phyloP scores from a whole-genome alignment of 306 rosid genomes.

The Vigna reflexopilosa region DNA sequence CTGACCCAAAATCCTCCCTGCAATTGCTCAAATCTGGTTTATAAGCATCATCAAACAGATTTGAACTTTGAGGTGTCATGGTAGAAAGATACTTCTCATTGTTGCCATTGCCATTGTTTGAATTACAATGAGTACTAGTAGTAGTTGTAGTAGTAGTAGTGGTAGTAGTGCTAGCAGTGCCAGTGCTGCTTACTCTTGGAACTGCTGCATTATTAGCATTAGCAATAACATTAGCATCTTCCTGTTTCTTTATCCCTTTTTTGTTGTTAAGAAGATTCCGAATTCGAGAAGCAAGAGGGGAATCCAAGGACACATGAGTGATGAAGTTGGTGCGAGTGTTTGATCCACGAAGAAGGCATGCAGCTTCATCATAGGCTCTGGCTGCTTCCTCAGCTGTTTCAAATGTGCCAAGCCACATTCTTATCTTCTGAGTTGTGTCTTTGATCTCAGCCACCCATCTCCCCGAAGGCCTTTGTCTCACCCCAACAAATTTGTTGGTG shows the following conservation, averaged over 20 bases:
- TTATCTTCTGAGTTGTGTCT: slow-evolving; percentile 87
- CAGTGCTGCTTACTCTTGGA: slow-evolving; percentile 17
- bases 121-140: background rate
- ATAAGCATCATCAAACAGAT: slow-evolving; percentile 61
- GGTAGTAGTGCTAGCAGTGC: background rate
- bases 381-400: slow-evolving; percentile 98
- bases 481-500: slow-evolving; percentile 83
- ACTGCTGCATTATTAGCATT: slow-evolving; percentile 23
- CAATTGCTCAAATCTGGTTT: slow-evolving; percentile 76
- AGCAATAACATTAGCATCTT: slow-evolving; percentile 17
- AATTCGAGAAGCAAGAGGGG: slow-evolving; percentile 87
- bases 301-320: slow-evolving; percentile 75
- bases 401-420: slow-evolving; percentile 99
- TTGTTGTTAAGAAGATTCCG: slow-evolving; percentile 68
- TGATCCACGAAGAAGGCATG: slow-evolving; percentile 92
- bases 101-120: slow-evolving; percentile 32
- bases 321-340: slow-evolving; percentile 89
- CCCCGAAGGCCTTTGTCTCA: slow-evolving; percentile 97
- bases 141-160: background rate
- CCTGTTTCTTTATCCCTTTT: slow-evolving; percentile 46
- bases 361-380: slow-evolving; percentile 94
- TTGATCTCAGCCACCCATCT: slow-evolving; percentile 99
- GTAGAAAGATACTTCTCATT: slow-evolving; percentile 26
- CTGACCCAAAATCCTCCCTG: slow-evolving; percentile 46
- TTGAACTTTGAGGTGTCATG: slow-evolving; percentile 35